phyloP scores from a whole-genome alignment of 2,329 filamentous ascomycete species.

The Sclerotinia sclerotiorum region DNA sequence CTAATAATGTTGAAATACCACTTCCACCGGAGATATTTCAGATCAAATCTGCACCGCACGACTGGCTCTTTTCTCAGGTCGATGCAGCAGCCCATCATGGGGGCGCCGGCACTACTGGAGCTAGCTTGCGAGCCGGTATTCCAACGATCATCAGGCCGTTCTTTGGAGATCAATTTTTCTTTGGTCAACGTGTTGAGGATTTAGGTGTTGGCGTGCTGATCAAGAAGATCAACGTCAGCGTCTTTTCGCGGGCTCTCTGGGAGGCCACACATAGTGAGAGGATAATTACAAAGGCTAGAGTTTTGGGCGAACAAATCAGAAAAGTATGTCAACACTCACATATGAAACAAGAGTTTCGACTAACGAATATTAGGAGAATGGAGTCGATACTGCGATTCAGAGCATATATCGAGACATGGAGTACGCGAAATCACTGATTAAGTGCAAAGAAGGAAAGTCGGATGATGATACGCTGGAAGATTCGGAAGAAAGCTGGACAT shows the following conservation, averaged over 20 bases:
- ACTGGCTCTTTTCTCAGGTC: constrained; percentile 93
- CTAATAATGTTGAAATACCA: constrained; percentile 56
- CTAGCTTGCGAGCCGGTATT: constrained; percentile 83
- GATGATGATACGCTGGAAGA: constrained; percentile 57
- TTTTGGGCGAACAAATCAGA: constrained; percentile 83
- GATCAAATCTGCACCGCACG: constrained; percentile 89
- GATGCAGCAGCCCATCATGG: constrained; percentile 95
- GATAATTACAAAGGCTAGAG: constrained; percentile 83
- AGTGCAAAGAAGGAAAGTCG: constrained; percentile 58
- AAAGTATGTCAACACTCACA: constrained; percentile 57
- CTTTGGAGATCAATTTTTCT: constrained; percentile 98
- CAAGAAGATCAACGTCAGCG: constrained; percentile 83
- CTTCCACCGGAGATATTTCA: constrained; percentile 79
- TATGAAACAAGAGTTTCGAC: constrained; percentile 21
- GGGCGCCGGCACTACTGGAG: constrained; percentile 91
- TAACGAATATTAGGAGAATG: constrained; percentile 67
- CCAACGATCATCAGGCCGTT: constrained; percentile 96
- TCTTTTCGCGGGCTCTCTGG: constrained; percentile 85
- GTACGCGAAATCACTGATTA: constrained; percentile 83
- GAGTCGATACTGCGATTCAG: constrained; percentile 86
- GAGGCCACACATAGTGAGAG: constrained; percentile 85
- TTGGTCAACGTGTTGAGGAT: constrained; percentile 84
- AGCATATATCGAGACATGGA: constrained; percentile 93
- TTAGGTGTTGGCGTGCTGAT: constrained; percentile 88
- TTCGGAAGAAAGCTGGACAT: constrained; percentile 84